These are phyloP conservation scores for Podosphaera xanthii DNA, from an alignment of 2,329 filamentous ascomycete genomes.

Conservation along the genomic window DNA sequence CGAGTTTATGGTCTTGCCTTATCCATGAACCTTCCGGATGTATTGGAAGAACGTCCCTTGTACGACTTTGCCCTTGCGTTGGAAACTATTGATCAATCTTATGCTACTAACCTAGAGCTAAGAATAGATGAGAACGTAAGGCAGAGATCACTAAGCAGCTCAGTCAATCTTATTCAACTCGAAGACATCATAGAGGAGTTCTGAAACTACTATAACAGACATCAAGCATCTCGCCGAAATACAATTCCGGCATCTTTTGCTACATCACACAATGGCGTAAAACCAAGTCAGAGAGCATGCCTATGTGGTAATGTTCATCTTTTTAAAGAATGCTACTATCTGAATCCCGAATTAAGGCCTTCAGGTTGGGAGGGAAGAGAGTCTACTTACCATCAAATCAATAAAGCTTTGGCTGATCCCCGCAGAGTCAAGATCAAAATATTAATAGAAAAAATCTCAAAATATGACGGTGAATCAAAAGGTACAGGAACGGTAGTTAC, in stretches of 20 bases:
- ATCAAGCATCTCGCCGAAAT: background rate
- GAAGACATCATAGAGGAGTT: background rate
- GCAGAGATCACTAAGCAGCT: background rate
- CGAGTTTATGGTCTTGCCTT: background rate
- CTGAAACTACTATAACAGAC: background rate
- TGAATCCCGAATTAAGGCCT: background rate
- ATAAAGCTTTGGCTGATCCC: too few species aligned
- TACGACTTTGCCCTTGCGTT: background rate
- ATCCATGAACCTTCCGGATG: background rate
- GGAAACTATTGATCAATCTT: background rate
- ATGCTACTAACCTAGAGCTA: conserved; percentile 1
- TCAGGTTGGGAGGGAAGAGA: background rate
- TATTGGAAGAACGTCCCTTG: background rate
- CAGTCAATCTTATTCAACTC: background rate
- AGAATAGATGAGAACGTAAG: background rate
- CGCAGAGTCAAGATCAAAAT: too few species aligned
- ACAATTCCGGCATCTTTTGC: background rate
- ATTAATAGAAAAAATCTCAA: too few species aligned
- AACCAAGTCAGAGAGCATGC: background rate
- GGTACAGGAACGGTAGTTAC: too few species aligned
- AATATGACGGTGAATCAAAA: too few species aligned
- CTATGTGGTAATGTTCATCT: background rate
- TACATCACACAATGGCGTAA: too few species aligned
- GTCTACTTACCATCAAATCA: background rate
- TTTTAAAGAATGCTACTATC: background rate